Evolutionary conservation across 371 early-diverging fungal species (phyloP).

Genomic region (Mucor mucedo): DNA sequence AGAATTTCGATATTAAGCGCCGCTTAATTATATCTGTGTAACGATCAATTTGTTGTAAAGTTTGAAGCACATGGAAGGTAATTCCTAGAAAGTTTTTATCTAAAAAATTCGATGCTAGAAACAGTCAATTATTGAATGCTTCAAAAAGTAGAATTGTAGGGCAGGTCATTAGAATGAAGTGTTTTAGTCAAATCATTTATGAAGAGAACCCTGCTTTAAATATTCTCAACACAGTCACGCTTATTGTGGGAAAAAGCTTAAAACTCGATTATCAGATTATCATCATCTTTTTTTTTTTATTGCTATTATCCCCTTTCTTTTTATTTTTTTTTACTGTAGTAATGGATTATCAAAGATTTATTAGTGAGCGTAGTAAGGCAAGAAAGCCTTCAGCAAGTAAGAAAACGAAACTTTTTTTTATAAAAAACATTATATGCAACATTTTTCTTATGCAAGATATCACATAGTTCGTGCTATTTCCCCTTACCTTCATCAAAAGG

Average conservation of each 20-base stretch:
- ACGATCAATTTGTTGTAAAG: no score
- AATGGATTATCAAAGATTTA: conserved; percentile 42
- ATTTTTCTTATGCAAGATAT: neutral
- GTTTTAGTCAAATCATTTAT: no score
- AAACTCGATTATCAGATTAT: neutral
- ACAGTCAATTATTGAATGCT: no score
- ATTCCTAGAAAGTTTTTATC: no score
- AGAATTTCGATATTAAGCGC: no score
- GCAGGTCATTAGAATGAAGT: no score
- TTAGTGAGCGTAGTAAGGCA: conserved; percentile 46
- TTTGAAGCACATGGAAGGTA: no score
- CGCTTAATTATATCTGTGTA: no score
- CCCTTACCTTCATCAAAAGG: conserved; percentile 42
- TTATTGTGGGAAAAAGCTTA: neutral
- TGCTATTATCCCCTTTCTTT: neutral
- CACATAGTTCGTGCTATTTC: conserved; percentile 35
- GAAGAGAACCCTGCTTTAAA: neutral
- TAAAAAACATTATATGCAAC: neutral
- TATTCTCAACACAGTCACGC: neutral
- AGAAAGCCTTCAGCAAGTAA: conserved; percentile 52
- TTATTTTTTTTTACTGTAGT: neutral
- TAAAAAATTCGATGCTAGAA: no score
- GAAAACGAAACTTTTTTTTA: neutral
- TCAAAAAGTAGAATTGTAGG: no score
- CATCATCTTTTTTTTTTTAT: neutral